phyloP scores from a whole-genome alignment of 345 rosid species.

The Triadica sebifera region DNA sequence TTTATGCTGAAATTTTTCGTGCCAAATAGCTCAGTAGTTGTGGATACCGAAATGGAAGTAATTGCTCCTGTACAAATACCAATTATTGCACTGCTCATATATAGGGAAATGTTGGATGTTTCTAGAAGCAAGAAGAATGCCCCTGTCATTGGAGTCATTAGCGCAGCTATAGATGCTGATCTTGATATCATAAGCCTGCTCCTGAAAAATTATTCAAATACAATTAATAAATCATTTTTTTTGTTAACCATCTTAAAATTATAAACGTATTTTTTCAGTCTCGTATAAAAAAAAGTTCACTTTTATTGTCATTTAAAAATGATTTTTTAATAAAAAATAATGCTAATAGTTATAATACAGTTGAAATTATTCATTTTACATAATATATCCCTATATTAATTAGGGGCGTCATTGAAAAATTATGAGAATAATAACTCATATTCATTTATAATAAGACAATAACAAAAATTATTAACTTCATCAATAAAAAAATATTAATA shows the following conservation, averaged over 20 bases:
- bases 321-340: too few relatives aligned
- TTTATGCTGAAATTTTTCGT: slow-evolving; percentile 67
- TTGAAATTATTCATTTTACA: too few relatives aligned
- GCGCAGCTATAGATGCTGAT: slow-evolving; percentile 49
- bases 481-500: too few relatives aligned
- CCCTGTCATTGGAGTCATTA: slow-evolving; percentile 59
- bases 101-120: slow-evolving; percentile 37
- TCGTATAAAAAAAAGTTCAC: too few relatives aligned
- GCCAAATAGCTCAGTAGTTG: slow-evolving; percentile 79
- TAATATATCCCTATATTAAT: too few relatives aligned
- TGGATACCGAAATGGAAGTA: slow-evolving; percentile 61
- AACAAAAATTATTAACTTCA: too few relatives aligned
- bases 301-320: too few relatives aligned
- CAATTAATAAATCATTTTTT: background rate
- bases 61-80: slow-evolving; percentile 78
- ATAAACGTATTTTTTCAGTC: background rate
- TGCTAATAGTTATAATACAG: too few relatives aligned
- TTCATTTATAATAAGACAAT: too few relatives aligned
- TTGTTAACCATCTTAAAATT: background rate
- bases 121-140: slow-evolving; percentile 61
- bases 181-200: slow-evolving; percentile 44
- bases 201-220: slow-evolving; percentile 33
- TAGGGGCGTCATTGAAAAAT: too few relatives aligned
- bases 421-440: too few relatives aligned
- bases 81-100: slow-evolving; percentile 61